These are phyloP conservation scores for Cystofilobasidium macerans DNA, from an alignment of 768 basidiomycete species.

Conservation along the genomic window DNA sequence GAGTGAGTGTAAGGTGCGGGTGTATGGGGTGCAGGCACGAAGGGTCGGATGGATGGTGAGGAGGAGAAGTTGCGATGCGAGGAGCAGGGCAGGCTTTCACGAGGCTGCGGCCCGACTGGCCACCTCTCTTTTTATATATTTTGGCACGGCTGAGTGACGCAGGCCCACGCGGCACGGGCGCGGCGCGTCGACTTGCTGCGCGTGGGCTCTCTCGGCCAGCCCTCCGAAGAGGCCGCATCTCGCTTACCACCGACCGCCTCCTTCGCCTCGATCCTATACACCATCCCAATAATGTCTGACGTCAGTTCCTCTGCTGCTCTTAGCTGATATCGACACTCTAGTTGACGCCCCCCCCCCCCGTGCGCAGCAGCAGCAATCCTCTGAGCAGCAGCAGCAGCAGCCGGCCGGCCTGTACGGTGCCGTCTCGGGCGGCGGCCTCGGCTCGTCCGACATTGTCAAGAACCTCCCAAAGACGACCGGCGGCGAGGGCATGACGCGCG, in stretches of 20 bases:
- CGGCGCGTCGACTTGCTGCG: too few relatives aligned
- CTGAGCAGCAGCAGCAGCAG: not conserved
- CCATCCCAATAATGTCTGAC: conserved; percentile 8
- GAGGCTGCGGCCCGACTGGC: too few relatives aligned
- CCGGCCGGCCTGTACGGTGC: conserved; percentile 9
- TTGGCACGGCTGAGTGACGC: too few relatives aligned
- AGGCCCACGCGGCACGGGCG: too few relatives aligned
- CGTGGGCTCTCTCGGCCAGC: not conserved
- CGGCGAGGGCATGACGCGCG: conserved; percentile 29
- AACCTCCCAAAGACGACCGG: conserved; percentile 25
- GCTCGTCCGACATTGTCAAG: conserved; percentile 27
- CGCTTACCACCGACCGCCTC: not conserved
- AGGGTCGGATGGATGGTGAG: not conserved
- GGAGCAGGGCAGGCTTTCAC: not conserved
- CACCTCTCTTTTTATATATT: too few relatives aligned
- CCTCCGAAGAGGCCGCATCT: not conserved
- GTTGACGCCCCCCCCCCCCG: not conserved
- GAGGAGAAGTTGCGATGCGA: not conserved
- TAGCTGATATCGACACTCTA: not conserved
- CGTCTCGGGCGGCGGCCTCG: conserved; percentile 28
- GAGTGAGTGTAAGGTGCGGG: not conserved
- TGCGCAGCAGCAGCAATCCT: not conserved
- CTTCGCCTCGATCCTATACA: not conserved
- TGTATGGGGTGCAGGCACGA: not conserved
- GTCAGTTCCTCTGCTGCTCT: not conserved